Evolutionary conservation across 2,329 filamentous ascomycete genomes (phyloP).

Genomic region (Scytalidium sp.): DNA sequence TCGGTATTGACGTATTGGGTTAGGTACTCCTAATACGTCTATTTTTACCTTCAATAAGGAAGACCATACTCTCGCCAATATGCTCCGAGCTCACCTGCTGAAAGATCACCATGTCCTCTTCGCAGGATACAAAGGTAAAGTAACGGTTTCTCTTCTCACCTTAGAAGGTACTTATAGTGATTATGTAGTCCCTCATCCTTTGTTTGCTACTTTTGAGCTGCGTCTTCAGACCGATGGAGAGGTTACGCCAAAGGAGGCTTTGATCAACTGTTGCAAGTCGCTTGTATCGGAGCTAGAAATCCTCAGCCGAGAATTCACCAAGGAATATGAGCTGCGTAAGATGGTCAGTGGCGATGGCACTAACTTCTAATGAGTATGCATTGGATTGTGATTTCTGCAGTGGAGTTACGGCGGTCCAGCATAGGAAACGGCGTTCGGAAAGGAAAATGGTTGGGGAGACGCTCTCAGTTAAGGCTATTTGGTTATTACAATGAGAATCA

Average conservation of each 20-base stretch:
- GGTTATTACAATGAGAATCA: not conserved
- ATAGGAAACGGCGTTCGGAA: not conserved
- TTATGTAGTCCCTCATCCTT: constrained; percentile 33
- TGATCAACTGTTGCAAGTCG: constrained; percentile 77
- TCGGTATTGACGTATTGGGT: constrained; percentile 5
- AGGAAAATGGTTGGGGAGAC: not conserved
- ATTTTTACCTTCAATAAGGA: constrained; percentile 97
- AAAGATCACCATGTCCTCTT: constrained; percentile 82
- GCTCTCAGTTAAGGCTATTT: not conserved
- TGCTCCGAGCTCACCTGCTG: constrained; percentile 82
- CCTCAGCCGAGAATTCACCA: constrained; percentile 84
- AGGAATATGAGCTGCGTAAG: constrained; percentile 85
- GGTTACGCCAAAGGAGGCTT: constrained; percentile 83
- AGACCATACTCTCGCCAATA: constrained; percentile 91
- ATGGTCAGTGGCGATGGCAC: constrained; percentile 60
- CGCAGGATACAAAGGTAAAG: constrained; percentile 82
- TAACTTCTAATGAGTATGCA: not conserved
- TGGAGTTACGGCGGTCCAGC: not conserved
- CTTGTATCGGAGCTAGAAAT: constrained; percentile 78
- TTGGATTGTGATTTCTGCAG: not conserved
- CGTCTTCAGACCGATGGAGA: constrained; percentile 90
- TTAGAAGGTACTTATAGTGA: not conserved
- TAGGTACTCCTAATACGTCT: constrained; percentile 89
- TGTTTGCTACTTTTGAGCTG: constrained; percentile 58
- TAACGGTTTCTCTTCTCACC: constrained; percentile 34